Base-by-base conservation (phyloP, 225 moss, liverwort and hornwort genomes). In the Pleurozium schreberi region DNA sequence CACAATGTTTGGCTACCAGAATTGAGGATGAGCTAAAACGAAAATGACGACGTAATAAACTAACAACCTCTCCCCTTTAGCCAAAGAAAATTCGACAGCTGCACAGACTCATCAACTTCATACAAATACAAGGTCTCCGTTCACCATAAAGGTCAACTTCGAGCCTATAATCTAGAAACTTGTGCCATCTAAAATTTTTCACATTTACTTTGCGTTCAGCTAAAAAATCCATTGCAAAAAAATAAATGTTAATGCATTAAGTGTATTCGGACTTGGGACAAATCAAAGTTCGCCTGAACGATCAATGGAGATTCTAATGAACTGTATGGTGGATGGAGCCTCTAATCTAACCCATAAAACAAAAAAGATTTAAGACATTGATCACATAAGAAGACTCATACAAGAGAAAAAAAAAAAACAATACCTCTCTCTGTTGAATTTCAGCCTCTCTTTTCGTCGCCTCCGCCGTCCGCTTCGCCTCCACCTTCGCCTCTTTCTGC, bases 401-500 rank as follows among this genome's bases (percentile, higher is more conserved):
- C 33, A 62, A 82, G 62, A 82, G 62, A 8, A 27, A 40, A 57
- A 40, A 23, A 2, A 58, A n/a, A 40, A n/a, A 2, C 21, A 58
- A 55, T 87, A 92, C 92, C 90, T 92, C 94, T 22, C 70, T 90
- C 43, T 90, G 87, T 53, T 85, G 84, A 55, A 73, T 84, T 89
- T 84, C 89, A 17, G 90, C 91, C 49, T 89, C 87, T 68, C 75
- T 80, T 83, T 89, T 89, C 60, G 82, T 85, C 82, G 84, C 87
- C 77, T 89, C 92, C 26, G 88, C 92, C 15, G 45, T 64, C n/a
- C 88, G 81, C 80, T 88, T 88, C 5, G 91, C 88, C 64, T 92
- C 92, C 66, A 27, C 40, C 82, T 91, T 87, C 18, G 90, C 92
- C 59, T 86, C 90, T 80, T 94, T 94, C 80, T 78, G 82, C 77